These are phyloP conservation scores for Heliosperma pusillum DNA, from an alignment of 148 eudicot species.

Conservation along the genomic window DNA sequence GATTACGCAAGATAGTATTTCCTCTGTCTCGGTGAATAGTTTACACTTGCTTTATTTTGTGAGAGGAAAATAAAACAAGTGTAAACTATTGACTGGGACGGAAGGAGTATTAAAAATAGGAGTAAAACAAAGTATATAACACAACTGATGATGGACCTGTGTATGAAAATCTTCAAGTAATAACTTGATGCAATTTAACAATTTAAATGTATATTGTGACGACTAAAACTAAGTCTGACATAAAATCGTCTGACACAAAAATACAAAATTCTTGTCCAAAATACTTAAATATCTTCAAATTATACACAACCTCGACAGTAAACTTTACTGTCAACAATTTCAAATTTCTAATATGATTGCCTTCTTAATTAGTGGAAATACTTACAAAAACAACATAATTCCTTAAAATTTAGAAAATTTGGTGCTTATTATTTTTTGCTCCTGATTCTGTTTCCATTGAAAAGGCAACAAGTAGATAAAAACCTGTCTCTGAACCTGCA, in stretches of 20 bases:
- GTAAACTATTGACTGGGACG: too few relatives aligned
- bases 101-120: too few relatives aligned
- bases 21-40: too few relatives aligned
- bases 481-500: constrained; percentile 32
- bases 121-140: too few relatives aligned
- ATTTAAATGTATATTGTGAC: not conserved
- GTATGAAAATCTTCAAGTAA: too few relatives aligned
- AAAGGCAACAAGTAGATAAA: constrained; percentile 38
- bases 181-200: too few relatives aligned
- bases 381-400: constrained; percentile 24
- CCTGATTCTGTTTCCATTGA: constrained; percentile 35
- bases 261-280: too few relatives aligned
- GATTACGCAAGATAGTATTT: too few relatives aligned
- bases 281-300: not conserved
- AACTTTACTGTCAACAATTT: constrained; percentile 18
- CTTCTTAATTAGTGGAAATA: constrained; percentile 7
- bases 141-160: too few relatives aligned
- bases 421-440: constrained; percentile 26
- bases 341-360: constrained; percentile 11
- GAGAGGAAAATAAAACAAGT: too few relatives aligned
- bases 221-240: not conserved
- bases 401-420: not conserved
- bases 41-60: too few relatives aligned
- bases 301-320: constrained; percentile 23
- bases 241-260: not conserved